Conservation (phyloP, 1,284 basidiomycete species). For the Melampsora occidentalis region DNA sequence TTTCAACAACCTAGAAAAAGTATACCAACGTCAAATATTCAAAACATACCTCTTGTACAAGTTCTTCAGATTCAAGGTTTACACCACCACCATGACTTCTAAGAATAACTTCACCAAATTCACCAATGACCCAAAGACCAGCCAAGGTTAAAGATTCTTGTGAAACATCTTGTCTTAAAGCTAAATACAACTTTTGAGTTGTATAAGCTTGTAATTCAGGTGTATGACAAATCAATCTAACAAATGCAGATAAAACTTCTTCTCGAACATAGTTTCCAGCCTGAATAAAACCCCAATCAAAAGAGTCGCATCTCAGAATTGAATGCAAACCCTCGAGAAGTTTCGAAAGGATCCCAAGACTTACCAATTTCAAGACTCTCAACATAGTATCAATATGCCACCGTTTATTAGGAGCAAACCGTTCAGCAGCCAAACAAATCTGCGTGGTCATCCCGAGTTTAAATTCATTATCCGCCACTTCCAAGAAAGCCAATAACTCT, state of each 20-base stretch:
- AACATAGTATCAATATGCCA: slow-evolving; percentile 99
- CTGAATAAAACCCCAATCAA: slow-evolving; percentile 55
- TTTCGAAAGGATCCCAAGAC: slow-evolving; percentile 51
- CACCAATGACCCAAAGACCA: slow-evolving; percentile 93
- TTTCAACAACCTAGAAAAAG: not conserved
- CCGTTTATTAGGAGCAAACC: slow-evolving; percentile 93
- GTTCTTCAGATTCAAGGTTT: slow-evolving; percentile 66
- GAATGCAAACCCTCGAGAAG: not conserved
- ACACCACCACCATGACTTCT: slow-evolving; percentile 63
- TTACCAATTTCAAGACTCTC: slow-evolving; percentile 81
- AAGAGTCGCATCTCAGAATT: not conserved
- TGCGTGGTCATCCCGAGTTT: slow-evolving; percentile 97
- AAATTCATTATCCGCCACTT: slow-evolving; percentile 98
- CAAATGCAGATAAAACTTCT: slow-evolving; percentile 90
- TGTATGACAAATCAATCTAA: slow-evolving; percentile 92
- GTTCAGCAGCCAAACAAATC: slow-evolving; percentile 90
- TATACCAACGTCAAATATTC: not conserved
- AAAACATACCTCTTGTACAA: slow-evolving; percentile 57
- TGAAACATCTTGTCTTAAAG: slow-evolving; percentile 85
- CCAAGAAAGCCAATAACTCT: slow-evolving; percentile 91
- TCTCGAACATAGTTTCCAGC: slow-evolving; percentile 99
- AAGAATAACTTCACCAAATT: slow-evolving; percentile 87
- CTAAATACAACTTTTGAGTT: slow-evolving; percentile 82
- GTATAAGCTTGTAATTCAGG: slow-evolving; percentile 96
- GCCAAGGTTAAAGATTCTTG: slow-evolving; percentile 92